phyloP scores from a whole-genome alignment of 1,284 basidiomycete genomes.

The Trichosporon ovoides region DNA sequence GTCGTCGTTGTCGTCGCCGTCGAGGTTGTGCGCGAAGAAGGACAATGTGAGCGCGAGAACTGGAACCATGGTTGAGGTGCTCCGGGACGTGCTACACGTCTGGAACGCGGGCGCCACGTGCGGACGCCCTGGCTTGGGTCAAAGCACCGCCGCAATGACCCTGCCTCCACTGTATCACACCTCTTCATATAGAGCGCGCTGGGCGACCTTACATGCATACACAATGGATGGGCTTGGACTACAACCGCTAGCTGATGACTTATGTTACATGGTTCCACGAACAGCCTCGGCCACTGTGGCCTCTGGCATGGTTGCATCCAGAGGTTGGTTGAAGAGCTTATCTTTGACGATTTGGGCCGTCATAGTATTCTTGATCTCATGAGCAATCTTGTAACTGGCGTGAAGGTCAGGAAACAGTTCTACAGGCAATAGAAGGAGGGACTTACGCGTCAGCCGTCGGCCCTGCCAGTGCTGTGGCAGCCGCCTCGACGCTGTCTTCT shows the following conservation, averaged over 20 bases:
- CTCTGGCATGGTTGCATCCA: background rate
- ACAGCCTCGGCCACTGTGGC: background rate
- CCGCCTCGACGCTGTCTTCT: slow-evolving; percentile 36
- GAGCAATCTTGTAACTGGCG: slow-evolving; percentile 57
- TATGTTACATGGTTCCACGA: background rate
- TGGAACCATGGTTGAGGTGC: background rate
- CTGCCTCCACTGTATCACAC: background rate
- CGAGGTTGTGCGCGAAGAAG: background rate
- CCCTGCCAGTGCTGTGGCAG: slow-evolving; percentile 60
- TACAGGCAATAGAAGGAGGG: too few relatives aligned
- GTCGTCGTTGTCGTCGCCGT: too few relatives aligned
- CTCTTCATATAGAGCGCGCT: background rate
- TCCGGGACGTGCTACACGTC: background rate
- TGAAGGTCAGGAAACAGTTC: background rate
- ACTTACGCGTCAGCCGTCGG: slow-evolving; percentile 75
- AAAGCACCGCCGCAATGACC: too few relatives aligned
- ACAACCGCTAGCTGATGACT: background rate
- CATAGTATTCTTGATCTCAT: slow-evolving; percentile 84
- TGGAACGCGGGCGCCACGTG: slow-evolving; percentile 5
- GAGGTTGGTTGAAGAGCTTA: slow-evolving; percentile 41
- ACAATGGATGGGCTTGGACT: background rate
- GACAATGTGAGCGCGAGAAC: background rate
- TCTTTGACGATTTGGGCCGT: slow-evolving; percentile 86
- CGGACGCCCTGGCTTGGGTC: background rate
- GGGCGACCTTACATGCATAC: background rate